Evolutionary conservation across 805 yeast genomes (phyloP).

Genomic region (Metschnikowia noctiluminum): DNA sequence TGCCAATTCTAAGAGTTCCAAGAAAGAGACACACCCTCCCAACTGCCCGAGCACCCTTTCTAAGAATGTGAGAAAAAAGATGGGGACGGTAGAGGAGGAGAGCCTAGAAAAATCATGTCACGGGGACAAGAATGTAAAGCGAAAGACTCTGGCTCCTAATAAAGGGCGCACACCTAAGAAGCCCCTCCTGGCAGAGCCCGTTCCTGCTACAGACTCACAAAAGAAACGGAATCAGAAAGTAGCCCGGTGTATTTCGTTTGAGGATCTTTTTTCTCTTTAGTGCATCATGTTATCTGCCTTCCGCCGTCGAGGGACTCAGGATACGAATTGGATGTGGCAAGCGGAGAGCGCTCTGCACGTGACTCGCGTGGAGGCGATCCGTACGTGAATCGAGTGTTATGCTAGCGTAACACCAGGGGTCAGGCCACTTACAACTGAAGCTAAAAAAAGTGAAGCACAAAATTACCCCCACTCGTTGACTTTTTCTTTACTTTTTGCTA

Average conservation of each 20-base stretch:
- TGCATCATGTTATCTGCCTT: background rate
- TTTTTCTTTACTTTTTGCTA: background rate
- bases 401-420: background rate
- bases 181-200: background rate
- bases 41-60: no score
- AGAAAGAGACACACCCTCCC: no score
- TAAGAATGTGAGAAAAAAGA: no score
- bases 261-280: constrained; percentile 4
- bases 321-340: background rate
- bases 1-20: no score
- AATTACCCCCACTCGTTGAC: background rate
- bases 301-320: background rate
- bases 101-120: no score
- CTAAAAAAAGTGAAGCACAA: background rate
- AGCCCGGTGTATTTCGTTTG: constrained; percentile 12
- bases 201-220: background rate
- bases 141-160: no score
- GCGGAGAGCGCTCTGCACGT: constrained; percentile 4
- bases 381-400: constrained; percentile 1
- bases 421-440: background rate
- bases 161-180: no score
- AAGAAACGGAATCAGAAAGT: constrained; percentile 1
- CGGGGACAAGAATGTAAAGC: no score
- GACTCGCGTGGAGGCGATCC: constrained; percentile 1
- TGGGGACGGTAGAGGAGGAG: no score